A percentile compares a stretch with the other conserved stretches of the same genome.
Evolutionary conservation across 2,329 filamentous ascomycete species (phyloP).

Genomic region (Botrytis galanthina): DNA sequence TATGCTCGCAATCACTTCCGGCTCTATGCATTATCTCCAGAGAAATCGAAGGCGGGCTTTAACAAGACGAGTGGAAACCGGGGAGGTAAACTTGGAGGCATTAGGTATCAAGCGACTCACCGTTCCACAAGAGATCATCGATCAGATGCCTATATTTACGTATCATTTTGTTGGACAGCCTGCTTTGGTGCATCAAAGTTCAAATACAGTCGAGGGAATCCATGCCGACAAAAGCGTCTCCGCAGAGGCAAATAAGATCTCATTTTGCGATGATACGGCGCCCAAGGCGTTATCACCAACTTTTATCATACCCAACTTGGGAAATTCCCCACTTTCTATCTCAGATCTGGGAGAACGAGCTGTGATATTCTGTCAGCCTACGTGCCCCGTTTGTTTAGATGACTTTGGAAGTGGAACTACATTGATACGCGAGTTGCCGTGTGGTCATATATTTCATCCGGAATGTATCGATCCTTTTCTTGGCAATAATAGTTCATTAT

Average conservation of each 20-base stretch:
- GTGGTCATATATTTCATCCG: constrained; percentile 89
- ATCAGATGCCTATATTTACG: constrained; percentile 73
- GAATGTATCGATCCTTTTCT: constrained; percentile 89
- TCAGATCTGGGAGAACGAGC: constrained; percentile 25
- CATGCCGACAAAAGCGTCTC: not conserved
- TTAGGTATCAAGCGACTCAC: constrained; percentile 80
- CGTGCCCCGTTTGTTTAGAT: constrained; percentile 87
- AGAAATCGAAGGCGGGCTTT: constrained; percentile 66
- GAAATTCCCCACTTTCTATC: not conserved
- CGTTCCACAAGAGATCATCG: constrained; percentile 69
- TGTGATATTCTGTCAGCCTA: constrained; percentile 67
- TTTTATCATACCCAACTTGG: not conserved
- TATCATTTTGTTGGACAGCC: constrained; percentile 55
- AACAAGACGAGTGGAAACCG: constrained; percentile 66
- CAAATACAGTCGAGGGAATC: not conserved
- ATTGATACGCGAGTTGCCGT: constrained; percentile 80
- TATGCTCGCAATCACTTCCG: constrained; percentile 65
- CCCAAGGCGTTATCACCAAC: not conserved
- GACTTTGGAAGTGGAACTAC: constrained; percentile 69
- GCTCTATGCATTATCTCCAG: constrained; percentile 76
- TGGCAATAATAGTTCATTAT: constrained; percentile 74
- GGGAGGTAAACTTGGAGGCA: constrained; percentile 82
- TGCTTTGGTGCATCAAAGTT: constrained; percentile 39
- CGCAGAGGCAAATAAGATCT: not conserved
- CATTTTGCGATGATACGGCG: not conserved